A percentile compares a stretch with the other conserved stretches of the same genome.
Evolutionary conservation across 2,329 filamentous ascomycete genomes (phyloP).

Genomic region (Scedosporium minutisporum): DNA sequence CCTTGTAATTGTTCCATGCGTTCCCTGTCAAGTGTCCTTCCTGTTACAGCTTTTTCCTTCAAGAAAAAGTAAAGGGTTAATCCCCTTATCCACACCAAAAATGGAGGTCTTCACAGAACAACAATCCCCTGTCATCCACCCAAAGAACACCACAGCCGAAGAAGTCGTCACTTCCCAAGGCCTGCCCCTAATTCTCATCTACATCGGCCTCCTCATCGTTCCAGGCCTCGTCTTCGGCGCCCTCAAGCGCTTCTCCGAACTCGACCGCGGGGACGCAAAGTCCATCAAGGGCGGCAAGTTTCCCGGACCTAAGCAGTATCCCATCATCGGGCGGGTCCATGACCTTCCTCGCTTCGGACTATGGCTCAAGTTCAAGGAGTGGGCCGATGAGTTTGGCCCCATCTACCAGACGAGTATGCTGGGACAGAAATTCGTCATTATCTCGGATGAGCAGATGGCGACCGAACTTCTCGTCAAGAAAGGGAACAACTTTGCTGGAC

Average conservation of each 20-base stretch:
- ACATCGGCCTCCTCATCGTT: constrained; percentile 28
- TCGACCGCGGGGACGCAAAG: constrained; percentile 12
- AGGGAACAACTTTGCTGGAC: constrained; percentile 38
- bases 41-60: not conserved
- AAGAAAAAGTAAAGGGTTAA: not conserved
- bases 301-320: constrained; percentile 36
- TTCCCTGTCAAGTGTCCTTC: no score
- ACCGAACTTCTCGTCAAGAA: constrained; percentile 38
- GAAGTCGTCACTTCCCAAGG: constrained; percentile 13
- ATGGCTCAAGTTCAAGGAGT: constrained; percentile 43
- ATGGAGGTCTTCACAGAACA: not conserved
- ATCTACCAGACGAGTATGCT: constrained; percentile 33
- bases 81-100: not conserved
- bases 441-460: constrained; percentile 38
- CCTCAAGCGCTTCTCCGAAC: constrained; percentile 22
- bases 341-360: constrained; percentile 35
- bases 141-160: not conserved
- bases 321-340: constrained; percentile 37
- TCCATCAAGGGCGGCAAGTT: constrained; percentile 21
- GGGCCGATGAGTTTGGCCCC: constrained; percentile 31
- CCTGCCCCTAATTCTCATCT: constrained; percentile 29
- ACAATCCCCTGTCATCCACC: not conserved
- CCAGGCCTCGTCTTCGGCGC: constrained; percentile 33
- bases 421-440: constrained; percentile 30
- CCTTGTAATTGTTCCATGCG: no score